Evolutionary conservation across 306 rosid genomes (phyloP), one percentile per base, ranked within the genome.

Genomic region (Gillenia trifoliata): DNA sequence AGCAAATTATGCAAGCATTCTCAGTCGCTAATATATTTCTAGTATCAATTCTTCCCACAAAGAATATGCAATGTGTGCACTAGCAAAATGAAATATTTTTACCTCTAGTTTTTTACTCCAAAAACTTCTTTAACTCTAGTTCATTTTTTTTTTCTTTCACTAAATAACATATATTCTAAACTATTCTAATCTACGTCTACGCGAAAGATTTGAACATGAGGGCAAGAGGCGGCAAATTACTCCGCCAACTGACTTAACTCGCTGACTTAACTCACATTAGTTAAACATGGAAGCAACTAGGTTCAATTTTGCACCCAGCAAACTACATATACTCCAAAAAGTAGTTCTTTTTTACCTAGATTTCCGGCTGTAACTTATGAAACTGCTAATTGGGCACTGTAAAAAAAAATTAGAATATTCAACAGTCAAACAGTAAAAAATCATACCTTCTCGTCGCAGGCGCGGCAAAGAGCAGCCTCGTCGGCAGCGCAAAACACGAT

Each of bases 401-500:
- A 15, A 11, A 22, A 19, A 30, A 23, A 38, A 31, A 5, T 1
- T 0, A 52, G 6, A 56, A 56, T 43, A 66, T 4, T 5, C 17
- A 68, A 20, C 3, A 60, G n/a, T 10, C 5, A 26, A 34, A 34
- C 11, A 34, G 41, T 10, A 33, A 47, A 78, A 75, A 28, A 5
- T 40, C 28, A n/a, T 55, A 95, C 99, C 91, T 95, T 90, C 64
- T 90, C 93, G 73, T 95, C 99, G 34, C 99, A 95, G 75, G 89
- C 83, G 86, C 83, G 92, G 72, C 99, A 95, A 40, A 95, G 99
- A 60, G 99, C 93, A 45, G 99, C 99, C 71, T 95, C 99, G 75
- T 95, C 99, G 12, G 99, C 99, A 75, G 99, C 98, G 81, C 99
- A 95, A 86, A 95, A 95, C 30, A 95, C 87, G 59, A 91, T 87